Evolutionary conservation across 2,329 filamentous ascomycete genomes (phyloP), one percentile per base, ranked within the genome.

Genomic region (Pseudonectria foliicola): DNA sequence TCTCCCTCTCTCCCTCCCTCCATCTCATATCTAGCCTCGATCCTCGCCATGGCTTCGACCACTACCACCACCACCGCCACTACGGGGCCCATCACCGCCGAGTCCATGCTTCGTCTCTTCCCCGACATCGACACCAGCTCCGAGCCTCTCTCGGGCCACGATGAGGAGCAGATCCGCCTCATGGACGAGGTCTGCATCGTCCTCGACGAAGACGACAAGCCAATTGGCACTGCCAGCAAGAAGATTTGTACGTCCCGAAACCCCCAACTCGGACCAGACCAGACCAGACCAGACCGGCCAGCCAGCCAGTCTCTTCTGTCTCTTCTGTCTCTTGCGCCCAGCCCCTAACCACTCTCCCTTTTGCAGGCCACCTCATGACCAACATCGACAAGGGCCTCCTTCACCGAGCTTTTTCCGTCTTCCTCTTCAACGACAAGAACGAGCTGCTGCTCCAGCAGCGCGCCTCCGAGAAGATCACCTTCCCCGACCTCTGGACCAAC

Each of bases 181-280:
- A 98, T 98, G 92, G 90, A 98, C 55, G 92, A 96, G 69, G 84
- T 95, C 32, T 98, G 92, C 73, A 96, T 98, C 59, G 92, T 98
- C 13, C 70, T 93, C 30, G 90, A 96, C 62, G 80, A 94, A 53
- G 77, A 96, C 54, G 92, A 96, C 61, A 70, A 78, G 53, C 89
- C 90, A 21, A 95, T 98, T 61, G 92, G 92, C 44, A 95, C 87
- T 49, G 90, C 87, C 33, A 95, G 85, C 79, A 96, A 98, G 77
- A 98, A 98, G 71, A 77, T 87, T 37, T 98, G 92, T 94, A 67
- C 50, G 82, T 73, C 33, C n/a, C 29, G 15, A n/a, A n/a, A n/a
- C n/a, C n/a, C n/a, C n/a, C n/a, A n/a, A n/a, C n/a, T n/a, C n/a
- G n/a, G n/a, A 25, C 16, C 14, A 25, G 14, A 10, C 2, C 10